Base-by-base conservation (phyloP, 495 filamentous ascomycete genomes). In the Articulospora tetracladia region DNA sequence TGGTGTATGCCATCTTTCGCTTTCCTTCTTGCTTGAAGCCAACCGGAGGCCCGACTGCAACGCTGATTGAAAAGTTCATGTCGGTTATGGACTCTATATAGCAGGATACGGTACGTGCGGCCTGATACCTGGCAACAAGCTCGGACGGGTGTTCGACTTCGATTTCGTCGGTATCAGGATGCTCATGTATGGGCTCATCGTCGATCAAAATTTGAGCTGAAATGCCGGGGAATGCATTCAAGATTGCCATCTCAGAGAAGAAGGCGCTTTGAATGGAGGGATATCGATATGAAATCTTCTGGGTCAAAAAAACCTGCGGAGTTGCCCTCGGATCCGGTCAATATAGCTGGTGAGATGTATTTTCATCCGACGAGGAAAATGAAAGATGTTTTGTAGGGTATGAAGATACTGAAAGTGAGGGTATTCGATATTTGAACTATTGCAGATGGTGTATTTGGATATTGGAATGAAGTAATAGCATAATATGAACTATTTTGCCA, bases 1-100 rank as follows among this genome's bases (percentile, higher is more conserved):
- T 55, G 17, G 53, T 55, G 53, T 55, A 39, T 41, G 3, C 10
- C 53, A 55, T 55, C 53, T 55, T 55, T 4, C 28, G 50, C 28
- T 30, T 53, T 2, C 25, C 28, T 2, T 19, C 25, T 25, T 26
- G 50, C n/a, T 23, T 19, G 22, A 41, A 50, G 20, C 47, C 53
- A 20, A 55, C 22, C 10, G 53, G 53, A 1, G 17, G 17, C 12
- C 53, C 53, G 11, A 55, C 28, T 3, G 19, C n/a, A 22, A 55
- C n/a, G 22, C 23, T 13, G 22, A 55, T 55, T 3, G 26, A 19
- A 22, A 55, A 55, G 28, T 55, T 32, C 27, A 8, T 2, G 19
- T 19, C 32, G n/a, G 53, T 55, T 12, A 19, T 19, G 32, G 53
- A 32, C 22, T 36, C 32, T 7, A 55, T 55, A 30, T 55, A 55